A percentile compares a stretch with the other conserved stretches of the same genome.
Conservation (phyloP, 495 filamentous ascomycete genomes). For the Jackrogersella multiformis region DNA sequence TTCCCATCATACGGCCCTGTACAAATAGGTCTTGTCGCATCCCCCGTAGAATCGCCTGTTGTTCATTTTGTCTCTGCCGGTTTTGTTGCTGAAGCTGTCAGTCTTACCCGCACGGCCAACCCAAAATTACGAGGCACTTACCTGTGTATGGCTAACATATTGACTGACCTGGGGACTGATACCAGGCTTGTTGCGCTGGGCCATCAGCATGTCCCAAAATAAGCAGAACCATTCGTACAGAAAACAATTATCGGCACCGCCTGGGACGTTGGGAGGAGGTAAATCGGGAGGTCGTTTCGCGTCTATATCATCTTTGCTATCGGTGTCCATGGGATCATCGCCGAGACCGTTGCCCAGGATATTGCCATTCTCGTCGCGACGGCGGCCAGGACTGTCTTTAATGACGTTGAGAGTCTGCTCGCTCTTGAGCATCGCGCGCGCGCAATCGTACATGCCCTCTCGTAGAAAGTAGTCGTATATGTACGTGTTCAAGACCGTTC, state of each 20-base stretch:
- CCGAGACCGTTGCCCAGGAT: slow-evolving; percentile 75
- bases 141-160: slow-evolving; percentile 84
- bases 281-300: slow-evolving; percentile 80
- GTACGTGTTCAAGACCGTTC: slow-evolving; percentile 80
- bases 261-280: slow-evolving; percentile 74
- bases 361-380: slow-evolving; percentile 70
- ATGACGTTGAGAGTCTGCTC: slow-evolving; percentile 65
- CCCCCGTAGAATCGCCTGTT: slow-evolving; percentile 74
- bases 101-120: background rate
- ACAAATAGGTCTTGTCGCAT: slow-evolving; percentile 64
- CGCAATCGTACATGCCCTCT: slow-evolving; percentile 80
- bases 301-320: slow-evolving; percentile 78
- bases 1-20: slow-evolving; percentile 64
- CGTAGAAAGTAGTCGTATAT: slow-evolving; percentile 97
- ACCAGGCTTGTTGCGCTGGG: slow-evolving; percentile 70
- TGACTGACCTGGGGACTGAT: slow-evolving; percentile 64
- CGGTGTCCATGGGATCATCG: slow-evolving; percentile 82
- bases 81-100: slow-evolving; percentile 64
- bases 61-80: slow-evolving; percentile 69
- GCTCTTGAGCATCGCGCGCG: slow-evolving; percentile 74
- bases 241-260: slow-evolving; percentile 74
- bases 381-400: slow-evolving; percentile 66
- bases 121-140: slow-evolving; percentile 52
- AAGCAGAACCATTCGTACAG: slow-evolving; percentile 94
- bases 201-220: slow-evolving; percentile 94